These are phyloP conservation scores for Talaromyces sp. DNA, from an alignment of 2,329 filamentous ascomycete species.

Conservation along the genomic window DNA sequence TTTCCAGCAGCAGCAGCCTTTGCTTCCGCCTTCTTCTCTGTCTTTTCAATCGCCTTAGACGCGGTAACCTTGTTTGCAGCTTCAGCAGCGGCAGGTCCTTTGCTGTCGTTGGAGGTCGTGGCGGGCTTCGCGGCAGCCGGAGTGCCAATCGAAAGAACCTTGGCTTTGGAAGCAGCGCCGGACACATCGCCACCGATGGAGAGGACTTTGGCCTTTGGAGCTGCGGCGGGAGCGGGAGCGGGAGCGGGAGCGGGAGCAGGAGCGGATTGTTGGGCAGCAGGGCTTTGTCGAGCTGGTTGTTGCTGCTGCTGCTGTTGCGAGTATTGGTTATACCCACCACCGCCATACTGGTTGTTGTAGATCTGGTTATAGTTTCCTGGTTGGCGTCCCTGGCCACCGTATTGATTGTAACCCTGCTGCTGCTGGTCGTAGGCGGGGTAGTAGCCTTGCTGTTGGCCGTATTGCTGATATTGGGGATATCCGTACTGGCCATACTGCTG, in stretches of 20 bases:
- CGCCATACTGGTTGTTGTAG: slow-evolving; percentile 39
- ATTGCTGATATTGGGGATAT: slow-evolving; percentile 43
- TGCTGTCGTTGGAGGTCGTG: slow-evolving; percentile 45
- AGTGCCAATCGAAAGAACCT: slow-evolving; percentile 71
- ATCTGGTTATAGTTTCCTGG: slow-evolving; percentile 41
- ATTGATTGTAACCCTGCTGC: slow-evolving; percentile 45
- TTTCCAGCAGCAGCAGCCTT: slow-evolving; percentile 58
- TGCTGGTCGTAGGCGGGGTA: slow-evolving; percentile 54
- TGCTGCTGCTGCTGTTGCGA: slow-evolving; percentile 46
- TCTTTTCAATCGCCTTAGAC: slow-evolving; percentile 86
- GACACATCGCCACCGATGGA: slow-evolving; percentile 51
- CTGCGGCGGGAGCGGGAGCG: slow-evolving; percentile 29
- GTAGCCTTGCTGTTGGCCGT: slow-evolving; percentile 42
- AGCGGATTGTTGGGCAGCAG: slow-evolving; percentile 13
- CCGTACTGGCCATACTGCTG: slow-evolving; percentile 45
- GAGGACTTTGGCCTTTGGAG: slow-evolving; percentile 48
- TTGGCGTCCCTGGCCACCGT: slow-evolving; percentile 42
- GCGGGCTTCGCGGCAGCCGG: slow-evolving; percentile 31
- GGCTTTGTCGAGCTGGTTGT: slow-evolving; percentile 44
- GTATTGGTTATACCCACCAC: slow-evolving; percentile 38
- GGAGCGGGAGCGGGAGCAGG: slow-evolving; percentile 20
- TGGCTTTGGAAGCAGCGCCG: slow-evolving; percentile 53
- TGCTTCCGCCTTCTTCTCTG: slow-evolving; percentile 58
- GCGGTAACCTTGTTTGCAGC: slow-evolving; percentile 77
- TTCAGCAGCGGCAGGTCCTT: slow-evolving; percentile 50